A percentile compares a stretch with the other conserved stretches of the same genome.
phyloP scores from a whole-genome alignment of 352 stramenopile genomes.

The Phytopythium montanum region DNA sequence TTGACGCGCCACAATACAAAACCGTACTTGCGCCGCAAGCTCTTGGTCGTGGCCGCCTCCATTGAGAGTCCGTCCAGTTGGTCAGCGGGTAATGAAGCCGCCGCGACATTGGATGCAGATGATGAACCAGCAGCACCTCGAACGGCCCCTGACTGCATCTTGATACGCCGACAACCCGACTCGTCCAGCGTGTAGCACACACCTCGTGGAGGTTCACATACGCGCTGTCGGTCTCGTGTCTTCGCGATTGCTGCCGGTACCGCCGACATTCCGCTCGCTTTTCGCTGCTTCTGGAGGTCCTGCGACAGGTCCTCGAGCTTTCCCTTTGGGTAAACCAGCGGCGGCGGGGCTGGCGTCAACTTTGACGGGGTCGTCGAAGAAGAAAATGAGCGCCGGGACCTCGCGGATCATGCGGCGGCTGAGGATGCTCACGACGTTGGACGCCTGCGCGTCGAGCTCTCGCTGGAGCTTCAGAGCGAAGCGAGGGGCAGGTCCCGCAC shows the following conservation, averaged over 20 bases:
- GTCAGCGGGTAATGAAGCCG: not conserved
- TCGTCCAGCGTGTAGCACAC: conserved; percentile 75
- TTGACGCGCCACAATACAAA: conserved; percentile 39
- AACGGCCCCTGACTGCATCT: conserved; percentile 47
- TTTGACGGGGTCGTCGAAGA: conserved; percentile 54
- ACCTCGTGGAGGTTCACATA: conserved; percentile 29
- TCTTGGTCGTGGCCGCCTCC: conserved; percentile 54
- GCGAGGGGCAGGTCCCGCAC: conserved; percentile 13
- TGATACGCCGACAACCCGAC: conserved; percentile 60
- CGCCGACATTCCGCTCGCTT: not conserved
- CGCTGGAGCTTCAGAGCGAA: conserved; percentile 37
- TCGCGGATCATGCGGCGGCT: conserved; percentile 69
- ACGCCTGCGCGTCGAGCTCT: conserved; percentile 52
- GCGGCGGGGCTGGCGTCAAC: not conserved
- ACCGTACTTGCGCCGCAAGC: conserved; percentile 48
- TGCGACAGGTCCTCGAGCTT: not conserved
- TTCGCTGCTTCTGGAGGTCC: not conserved
- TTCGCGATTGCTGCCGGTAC: not conserved
- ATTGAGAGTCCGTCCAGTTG: conserved; percentile 40
- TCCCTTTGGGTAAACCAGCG: not conserved
- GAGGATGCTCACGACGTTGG: conserved; percentile 71
- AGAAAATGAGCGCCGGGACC: conserved; percentile 77
- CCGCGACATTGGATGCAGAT: not conserved
- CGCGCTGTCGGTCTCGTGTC: not conserved
- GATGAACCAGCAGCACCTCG: not conserved